A percentile compares a stretch with the other conserved stretches of the same genome.
Conservation (phyloP, 208 protist genomes). For the Blechomonas ayalai region DNA sequence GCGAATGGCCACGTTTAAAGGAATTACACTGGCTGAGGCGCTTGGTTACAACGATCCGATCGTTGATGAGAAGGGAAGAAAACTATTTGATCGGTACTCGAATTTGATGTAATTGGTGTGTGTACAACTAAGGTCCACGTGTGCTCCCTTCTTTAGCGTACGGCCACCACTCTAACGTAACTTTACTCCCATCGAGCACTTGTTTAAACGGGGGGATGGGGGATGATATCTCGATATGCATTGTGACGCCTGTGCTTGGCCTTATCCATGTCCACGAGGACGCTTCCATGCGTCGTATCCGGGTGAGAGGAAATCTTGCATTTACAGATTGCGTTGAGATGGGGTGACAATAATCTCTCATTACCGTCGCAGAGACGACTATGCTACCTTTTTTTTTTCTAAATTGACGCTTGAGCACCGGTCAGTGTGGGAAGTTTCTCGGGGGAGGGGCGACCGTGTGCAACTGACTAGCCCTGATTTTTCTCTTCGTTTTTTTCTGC, state of each 20-base stretch:
- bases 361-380: not conserved
- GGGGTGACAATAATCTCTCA: not conserved
- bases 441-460: not conserved
- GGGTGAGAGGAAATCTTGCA: too few relatives aligned
- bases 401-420: not conserved
- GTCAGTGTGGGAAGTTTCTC: not conserved
- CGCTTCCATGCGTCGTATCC: too few relatives aligned
- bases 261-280: too few relatives aligned
- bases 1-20: slow-evolving; percentile 42
- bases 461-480: slow-evolving; percentile 10
- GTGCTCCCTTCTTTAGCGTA: too few relatives aligned
- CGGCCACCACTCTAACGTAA: too few relatives aligned
- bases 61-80: slow-evolving; percentile 35
- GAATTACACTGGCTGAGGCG: slow-evolving; percentile 48
- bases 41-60: slow-evolving; percentile 75
- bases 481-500: slow-evolving; percentile 8
- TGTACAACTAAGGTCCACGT: too few relatives aligned
- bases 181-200: too few relatives aligned
- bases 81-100: slow-evolving; percentile 25
- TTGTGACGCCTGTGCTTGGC: too few relatives aligned
- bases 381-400: slow-evolving; percentile 5
- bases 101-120: slow-evolving; percentile 14
- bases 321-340: not conserved
- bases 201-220: too few relatives aligned
- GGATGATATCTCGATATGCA: too few relatives aligned